phyloP scores from a whole-genome alignment of 768 basidiomycete species.

The Phaffia australis region DNA sequence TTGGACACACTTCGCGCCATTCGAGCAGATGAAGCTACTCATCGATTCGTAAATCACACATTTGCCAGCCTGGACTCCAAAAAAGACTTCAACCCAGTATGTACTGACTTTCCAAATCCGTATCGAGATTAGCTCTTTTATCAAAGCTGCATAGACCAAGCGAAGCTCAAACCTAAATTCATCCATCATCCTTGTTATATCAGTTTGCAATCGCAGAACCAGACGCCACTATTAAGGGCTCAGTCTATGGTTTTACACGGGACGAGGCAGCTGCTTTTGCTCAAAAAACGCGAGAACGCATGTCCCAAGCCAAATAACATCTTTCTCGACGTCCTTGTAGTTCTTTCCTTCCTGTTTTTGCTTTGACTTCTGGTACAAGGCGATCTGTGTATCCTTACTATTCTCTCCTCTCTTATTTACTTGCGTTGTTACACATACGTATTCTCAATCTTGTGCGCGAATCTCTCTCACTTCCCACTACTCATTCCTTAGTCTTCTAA shows the following conservation, averaged over 20 bases:
- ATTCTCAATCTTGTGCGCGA: no score
- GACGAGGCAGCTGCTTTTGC: slow-evolving; percentile 38
- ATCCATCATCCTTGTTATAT: neutral
- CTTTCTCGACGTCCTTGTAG: no score
- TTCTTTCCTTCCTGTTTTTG: no score
- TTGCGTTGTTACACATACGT: no score
- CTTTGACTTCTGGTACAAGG: no score
- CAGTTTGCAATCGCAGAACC: neutral
- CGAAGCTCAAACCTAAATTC: slow-evolving; percentile 26
- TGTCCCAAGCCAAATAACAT: neutral
- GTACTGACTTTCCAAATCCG: slow-evolving; percentile 9
- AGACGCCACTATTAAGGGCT: neutral
- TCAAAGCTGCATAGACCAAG: slow-evolving; percentile 29
- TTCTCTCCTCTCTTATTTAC: no score
- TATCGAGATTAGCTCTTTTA: neutral
- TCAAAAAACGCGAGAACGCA: slow-evolving; percentile 25
- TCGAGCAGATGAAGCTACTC: slow-evolving; percentile 82
- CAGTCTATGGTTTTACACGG: slow-evolving; percentile 33
- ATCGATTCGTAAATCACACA: slow-evolving; percentile 69
- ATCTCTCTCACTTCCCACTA: no score
- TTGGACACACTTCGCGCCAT: slow-evolving; percentile 85
- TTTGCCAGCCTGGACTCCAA: slow-evolving; percentile 61
- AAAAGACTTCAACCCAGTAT: slow-evolving; percentile 80
- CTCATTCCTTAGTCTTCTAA: no score
- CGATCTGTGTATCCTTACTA: no score